Evolutionary conservation across 2,329 filamentous ascomycete genomes (phyloP), one percentile per base, ranked within the genome.

Genomic region (Fusarium pseudocircinatum): DNA sequence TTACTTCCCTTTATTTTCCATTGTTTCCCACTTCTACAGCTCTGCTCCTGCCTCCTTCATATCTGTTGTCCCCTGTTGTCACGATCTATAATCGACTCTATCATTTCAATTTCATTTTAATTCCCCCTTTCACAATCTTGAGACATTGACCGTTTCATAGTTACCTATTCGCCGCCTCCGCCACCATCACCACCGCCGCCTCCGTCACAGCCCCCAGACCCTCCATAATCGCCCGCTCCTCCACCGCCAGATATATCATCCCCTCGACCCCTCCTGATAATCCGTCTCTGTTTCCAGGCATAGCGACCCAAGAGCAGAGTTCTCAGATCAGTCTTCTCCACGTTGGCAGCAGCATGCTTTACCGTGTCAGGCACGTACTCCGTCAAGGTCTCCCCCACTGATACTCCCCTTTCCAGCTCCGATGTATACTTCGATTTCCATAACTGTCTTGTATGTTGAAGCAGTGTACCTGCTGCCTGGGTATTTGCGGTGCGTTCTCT

Each of bases 181-280:
- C 44, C 47, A 4, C 49, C 63, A 18, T 34, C 57, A 16, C 44
- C 44, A 11, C 20, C 57, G 1, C 57, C 44, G 5, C 46, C 60
- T 32, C 42, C 60, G 37, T 47, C 60, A 6, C 44, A 60, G 11
- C 56, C 37, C 3, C 26, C 28, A 2, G 13, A 34, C 0, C 32
- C 42, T 28, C 30, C 40, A 49, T 59, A 60, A 22, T 60, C 26
- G 3, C 60, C 62, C 22, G 32, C 59, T 16, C 59, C 62, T 28
- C 60, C 60, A 0, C 63, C 49, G 6, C 49, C 28, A 6, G 18
- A 26, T 22, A 39, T 11, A 22, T 42, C 36, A 6, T 34, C 18
- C 24, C 34, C 46, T 8, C 60, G 44, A 24, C 12, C 42, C 3
- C 18, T 11, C 13, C 11, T 20, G 7, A 32, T 8, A 7, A 9